These are phyloP conservation scores for Clonostachys solani DNA, from an alignment of 2,329 filamentous ascomycete genomes.

Conservation along the genomic window DNA sequence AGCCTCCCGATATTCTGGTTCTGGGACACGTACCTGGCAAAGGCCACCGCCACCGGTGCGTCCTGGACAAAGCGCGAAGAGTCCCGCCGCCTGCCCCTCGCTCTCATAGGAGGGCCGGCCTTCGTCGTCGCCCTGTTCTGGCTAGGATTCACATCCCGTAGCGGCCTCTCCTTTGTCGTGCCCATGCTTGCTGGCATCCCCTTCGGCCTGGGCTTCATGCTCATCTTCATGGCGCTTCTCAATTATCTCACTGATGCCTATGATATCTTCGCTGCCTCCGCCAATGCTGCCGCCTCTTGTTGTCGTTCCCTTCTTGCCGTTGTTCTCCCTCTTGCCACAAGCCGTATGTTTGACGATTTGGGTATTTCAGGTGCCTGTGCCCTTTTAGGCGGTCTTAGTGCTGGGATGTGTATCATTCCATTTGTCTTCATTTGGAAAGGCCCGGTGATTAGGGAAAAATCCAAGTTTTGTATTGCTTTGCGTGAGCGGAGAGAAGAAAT, in stretches of 20 bases:
- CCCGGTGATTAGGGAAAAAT: slow-evolving; percentile 48
- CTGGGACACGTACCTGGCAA: slow-evolving; percentile 58
- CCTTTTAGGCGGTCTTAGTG: slow-evolving; percentile 44
- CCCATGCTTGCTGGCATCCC: slow-evolving; percentile 57
- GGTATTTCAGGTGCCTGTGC: slow-evolving; percentile 46
- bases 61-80: slow-evolving; percentile 61
- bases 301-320: slow-evolving; percentile 94
- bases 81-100: slow-evolving; percentile 66
- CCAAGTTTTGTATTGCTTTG: slow-evolving; percentile 59
- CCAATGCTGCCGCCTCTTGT: slow-evolving; percentile 79
- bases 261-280: slow-evolving; percentile 63
- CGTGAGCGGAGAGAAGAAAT: slow-evolving; percentile 44
- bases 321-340: slow-evolving; percentile 51
- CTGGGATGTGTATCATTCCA: slow-evolving; percentile 44
- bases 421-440: slow-evolving; percentile 52
- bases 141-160: slow-evolving; percentile 55
- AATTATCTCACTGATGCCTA: slow-evolving; percentile 68
- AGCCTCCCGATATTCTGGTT: slow-evolving; percentile 57
- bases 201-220: slow-evolving; percentile 58
- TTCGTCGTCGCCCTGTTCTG: slow-evolving; percentile 53
- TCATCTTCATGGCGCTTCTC: slow-evolving; percentile 60
- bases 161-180: slow-evolving; percentile 42
- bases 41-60: slow-evolving; percentile 41
- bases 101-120: slow-evolving; percentile 65
- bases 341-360: slow-evolving; percentile 41